Evolutionary conservation across 352 stramenopile genomes (phyloP).

Genomic region (Pythium vanterpoolii): DNA sequence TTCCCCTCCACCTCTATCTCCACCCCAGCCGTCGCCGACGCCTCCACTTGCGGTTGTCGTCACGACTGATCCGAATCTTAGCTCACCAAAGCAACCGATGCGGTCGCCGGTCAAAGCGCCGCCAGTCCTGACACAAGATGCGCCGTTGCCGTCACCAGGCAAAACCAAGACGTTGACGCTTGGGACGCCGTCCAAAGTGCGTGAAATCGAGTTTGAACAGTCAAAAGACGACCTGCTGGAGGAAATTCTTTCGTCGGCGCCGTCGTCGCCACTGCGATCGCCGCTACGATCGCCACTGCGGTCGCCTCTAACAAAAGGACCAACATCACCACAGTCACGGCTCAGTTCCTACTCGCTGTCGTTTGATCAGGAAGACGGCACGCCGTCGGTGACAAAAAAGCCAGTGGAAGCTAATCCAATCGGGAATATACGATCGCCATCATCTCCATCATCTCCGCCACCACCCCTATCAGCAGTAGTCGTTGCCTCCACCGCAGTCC

Average conservation of each 20-base stretch:
- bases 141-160: constrained; percentile 18
- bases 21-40: background rate
- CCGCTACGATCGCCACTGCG: background rate
- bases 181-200: constrained; percentile 36
- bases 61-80: background rate
- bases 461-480: background rate
- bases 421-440: background rate
- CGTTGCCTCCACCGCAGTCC: background rate
- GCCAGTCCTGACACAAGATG: background rate
- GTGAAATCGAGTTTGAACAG: constrained; percentile 62
- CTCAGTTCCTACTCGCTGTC: constrained; percentile 51
- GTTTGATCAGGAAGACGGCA: constrained; percentile 33
- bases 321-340: constrained; percentile 16
- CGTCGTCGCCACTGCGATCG: constrained; percentile 6
- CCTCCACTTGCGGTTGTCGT: background rate
- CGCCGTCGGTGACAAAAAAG: background rate
- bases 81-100: constrained; percentile 12
- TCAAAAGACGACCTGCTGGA: constrained; percentile 67
- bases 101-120: constrained; percentile 2
- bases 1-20: background rate
- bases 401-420: background rate
- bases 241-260: constrained; percentile 38
- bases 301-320: background rate
- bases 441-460: background rate
- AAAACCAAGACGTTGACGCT: constrained; percentile 37